Conservation (phyloP, 768 basidiomycete species). For the Asterophora lycoperdoides region DNA sequence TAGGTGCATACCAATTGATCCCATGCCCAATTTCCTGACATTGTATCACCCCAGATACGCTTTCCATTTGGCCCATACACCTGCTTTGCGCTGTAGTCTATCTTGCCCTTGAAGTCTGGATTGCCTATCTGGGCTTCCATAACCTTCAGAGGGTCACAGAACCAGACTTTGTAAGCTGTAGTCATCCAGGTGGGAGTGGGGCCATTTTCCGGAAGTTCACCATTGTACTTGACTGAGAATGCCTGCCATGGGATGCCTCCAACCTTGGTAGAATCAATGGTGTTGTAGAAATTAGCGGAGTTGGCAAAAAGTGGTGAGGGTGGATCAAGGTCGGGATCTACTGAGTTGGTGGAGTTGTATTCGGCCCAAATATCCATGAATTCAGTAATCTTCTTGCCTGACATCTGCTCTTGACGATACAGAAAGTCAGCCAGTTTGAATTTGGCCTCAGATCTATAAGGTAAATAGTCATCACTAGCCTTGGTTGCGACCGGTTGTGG, state of each 20-base stretch:
- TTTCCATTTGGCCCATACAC: constrained; percentile 20
- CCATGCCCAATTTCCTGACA: constrained; percentile 40
- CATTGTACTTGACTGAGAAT: no score
- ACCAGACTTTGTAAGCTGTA: constrained; percentile 27
- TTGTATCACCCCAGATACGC: constrained; percentile 28
- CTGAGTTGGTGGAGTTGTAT: not conserved
- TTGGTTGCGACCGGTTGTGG: no score
- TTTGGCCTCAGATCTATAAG: no score
- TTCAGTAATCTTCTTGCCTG: not conserved
- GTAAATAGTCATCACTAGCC: no score
- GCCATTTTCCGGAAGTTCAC: constrained; percentile 11
- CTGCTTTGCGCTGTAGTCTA: constrained; percentile 29
- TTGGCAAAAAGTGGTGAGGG: constrained; percentile 25
- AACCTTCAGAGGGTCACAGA: constrained; percentile 24
- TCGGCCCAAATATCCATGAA: constrained; percentile 1
- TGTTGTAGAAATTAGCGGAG: constrained; percentile 25
- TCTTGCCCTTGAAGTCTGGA: constrained; percentile 27
- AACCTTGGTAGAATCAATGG: no score
- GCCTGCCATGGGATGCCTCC: no score
- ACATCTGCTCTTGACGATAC: no score
- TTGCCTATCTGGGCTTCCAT: constrained; percentile 27
- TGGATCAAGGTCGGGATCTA: not conserved
- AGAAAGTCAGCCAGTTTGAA: no score
- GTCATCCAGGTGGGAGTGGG: constrained; percentile 29
- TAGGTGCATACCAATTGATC: constrained; percentile 36